Percentiles rank a stretch among this genome's conserved stretches.
phyloP scores from a whole-genome alignment of 345 rosid genomes.

The Anastatica hierochuntica region DNA sequence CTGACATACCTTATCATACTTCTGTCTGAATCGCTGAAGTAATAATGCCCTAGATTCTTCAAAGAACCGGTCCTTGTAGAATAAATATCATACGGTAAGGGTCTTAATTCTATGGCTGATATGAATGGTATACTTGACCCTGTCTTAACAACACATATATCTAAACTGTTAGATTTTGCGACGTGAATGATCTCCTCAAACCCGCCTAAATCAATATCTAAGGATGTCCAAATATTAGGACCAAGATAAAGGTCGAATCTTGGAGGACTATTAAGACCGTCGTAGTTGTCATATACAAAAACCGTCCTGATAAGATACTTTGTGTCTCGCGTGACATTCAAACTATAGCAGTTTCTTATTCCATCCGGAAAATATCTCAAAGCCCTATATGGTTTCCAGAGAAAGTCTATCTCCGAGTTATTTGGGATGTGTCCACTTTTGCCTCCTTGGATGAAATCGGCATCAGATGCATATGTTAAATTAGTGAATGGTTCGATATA shows the following conservation, averaged over 20 bases:
- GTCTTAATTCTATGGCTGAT: slow-evolving; percentile 17
- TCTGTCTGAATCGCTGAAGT: neutral
- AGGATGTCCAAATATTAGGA: slow-evolving; percentile 28
- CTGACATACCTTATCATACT: neutral
- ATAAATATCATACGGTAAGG: slow-evolving; percentile 4
- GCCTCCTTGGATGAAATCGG: slow-evolving; percentile 24
- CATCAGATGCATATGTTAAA: slow-evolving; percentile 26
- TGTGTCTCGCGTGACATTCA: slow-evolving; percentile 16
- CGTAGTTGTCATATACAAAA: slow-evolving; percentile 38
- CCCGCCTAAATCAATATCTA: neutral
- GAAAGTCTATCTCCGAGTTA: neutral
- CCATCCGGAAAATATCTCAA: slow-evolving; percentile 31
- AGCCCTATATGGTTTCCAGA: neutral
- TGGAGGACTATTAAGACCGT: slow-evolving; percentile 15
- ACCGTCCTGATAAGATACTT: slow-evolving; percentile 22
- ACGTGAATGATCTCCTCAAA: slow-evolving; percentile 30
- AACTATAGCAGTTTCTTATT: slow-evolving; percentile 26
- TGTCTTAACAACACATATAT: slow-evolving; percentile 42
- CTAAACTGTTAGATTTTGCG: slow-evolving; percentile 5
- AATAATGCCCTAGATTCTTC: neutral
- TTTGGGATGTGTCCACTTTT: neutral
- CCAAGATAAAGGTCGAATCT: slow-evolving; percentile 35
- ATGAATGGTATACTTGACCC: slow-evolving; percentile 13
- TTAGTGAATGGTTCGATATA: slow-evolving; percentile 18
- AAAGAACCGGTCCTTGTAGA: neutral